Percentiles rank a stretch among this genome's conserved stretches.
These are phyloP conservation scores for Trichophyton schoenleinii DNA, from an alignment of 2,329 filamentous ascomycete species.

Conservation along the genomic window DNA sequence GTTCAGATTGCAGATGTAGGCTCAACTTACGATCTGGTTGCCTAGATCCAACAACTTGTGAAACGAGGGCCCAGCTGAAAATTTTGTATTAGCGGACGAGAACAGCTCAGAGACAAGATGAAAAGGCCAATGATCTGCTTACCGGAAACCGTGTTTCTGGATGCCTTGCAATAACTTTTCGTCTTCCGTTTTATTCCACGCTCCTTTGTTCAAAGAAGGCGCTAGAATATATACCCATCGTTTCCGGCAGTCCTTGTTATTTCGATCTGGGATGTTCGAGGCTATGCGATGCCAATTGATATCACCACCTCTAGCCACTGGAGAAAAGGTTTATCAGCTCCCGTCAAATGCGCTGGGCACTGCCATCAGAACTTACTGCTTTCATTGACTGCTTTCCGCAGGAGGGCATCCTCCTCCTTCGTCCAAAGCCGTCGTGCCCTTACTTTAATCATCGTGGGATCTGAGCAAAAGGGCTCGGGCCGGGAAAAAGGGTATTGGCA, in stretches of 20 bases:
- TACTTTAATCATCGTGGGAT: constrained; percentile 5
- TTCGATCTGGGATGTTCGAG: constrained; percentile 5
- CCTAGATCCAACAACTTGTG: constrained; percentile 5
- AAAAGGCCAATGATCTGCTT: background rate
- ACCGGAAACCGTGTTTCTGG: constrained; percentile 6
- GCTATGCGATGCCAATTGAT: constrained; percentile 7
- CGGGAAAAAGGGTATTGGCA: background rate
- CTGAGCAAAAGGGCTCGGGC: background rate
- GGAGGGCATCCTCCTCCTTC: constrained; percentile 4
- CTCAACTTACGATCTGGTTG: constrained; percentile 5
- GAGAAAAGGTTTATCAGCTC: background rate
- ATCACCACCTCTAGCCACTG: constrained; percentile 4
- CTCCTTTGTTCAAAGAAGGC: constrained; percentile 4
- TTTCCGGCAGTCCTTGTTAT: constrained; percentile 6
- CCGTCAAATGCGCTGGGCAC: background rate
- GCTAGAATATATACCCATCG: constrained; percentile 7
- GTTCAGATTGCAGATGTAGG: background rate
- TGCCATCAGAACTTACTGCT: constrained; percentile 1
- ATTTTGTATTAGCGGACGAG: background rate
- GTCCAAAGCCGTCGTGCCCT: constrained; percentile 5
- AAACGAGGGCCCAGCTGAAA: constrained; percentile 4
- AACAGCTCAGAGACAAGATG: background rate
- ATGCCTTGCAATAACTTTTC: constrained; percentile 6
- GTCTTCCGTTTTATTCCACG: constrained; percentile 6
- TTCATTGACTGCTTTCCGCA: constrained; percentile 3